Evolutionary conservation across 495 filamentous ascomycete genomes (phyloP).

Genomic region (Recurvomyces mirabilis): DNA sequence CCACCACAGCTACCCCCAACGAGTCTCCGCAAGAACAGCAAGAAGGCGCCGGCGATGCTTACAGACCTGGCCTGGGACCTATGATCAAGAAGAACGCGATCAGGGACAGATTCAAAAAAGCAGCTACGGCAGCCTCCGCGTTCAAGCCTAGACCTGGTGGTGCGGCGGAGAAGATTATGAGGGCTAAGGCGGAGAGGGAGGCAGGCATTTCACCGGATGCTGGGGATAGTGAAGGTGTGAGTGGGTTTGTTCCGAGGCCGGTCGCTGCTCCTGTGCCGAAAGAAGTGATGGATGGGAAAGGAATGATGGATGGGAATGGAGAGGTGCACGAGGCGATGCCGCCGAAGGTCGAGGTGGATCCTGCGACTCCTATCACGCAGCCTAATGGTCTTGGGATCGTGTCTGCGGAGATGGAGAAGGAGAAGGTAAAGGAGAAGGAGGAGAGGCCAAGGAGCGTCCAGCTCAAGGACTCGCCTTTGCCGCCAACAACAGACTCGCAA

Average conservation of each 20-base stretch:
- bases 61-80: conserved; percentile 72
- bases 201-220: conserved; percentile 17
- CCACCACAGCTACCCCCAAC: background rate
- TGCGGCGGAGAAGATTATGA: conserved; percentile 60
- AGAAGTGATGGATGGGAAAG: background rate
- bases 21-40: conserved; percentile 1
- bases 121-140: conserved; percentile 65
- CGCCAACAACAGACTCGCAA: too few relatives aligned
- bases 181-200: conserved; percentile 38
- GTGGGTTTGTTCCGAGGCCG: conserved; percentile 71
- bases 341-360: conserved; percentile 27
- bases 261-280: conserved; percentile 19
- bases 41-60: conserved; percentile 40
- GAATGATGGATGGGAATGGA: background rate
- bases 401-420: conserved; percentile 1
- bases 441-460: too few relatives aligned
- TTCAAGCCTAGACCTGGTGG: conserved; percentile 81
- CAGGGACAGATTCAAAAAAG: conserved; percentile 70
- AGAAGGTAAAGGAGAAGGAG: too few relatives aligned
- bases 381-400: conserved; percentile 1
- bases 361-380: conserved; percentile 14
- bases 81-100: conserved; percentile 80
- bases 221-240: conserved; percentile 75
- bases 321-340: conserved; percentile 7
- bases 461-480: too few relatives aligned